phyloP scores from a whole-genome alignment of 768 basidiomycete species.

The Xerocomus spinulosus region DNA sequence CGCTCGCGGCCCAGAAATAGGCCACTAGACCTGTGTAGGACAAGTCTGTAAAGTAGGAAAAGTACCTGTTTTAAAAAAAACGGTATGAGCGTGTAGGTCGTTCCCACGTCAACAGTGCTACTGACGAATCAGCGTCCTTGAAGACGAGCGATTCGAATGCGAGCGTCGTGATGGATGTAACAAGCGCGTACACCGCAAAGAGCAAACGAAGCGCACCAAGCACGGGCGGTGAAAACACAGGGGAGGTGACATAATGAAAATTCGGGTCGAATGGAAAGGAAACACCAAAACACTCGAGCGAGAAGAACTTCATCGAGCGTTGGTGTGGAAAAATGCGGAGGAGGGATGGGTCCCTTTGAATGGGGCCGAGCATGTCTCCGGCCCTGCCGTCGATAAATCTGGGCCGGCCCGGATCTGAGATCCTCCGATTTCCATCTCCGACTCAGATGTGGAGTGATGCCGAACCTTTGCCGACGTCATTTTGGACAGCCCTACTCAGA shows the following conservation, averaged over 20 bases:
- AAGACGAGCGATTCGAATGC: constrained; percentile 26
- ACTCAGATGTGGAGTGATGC: too few relatives aligned
- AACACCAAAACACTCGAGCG: constrained; percentile 31
- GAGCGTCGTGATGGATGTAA: constrained; percentile 35
- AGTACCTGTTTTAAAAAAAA: constrained; percentile 44
- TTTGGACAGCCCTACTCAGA: too few relatives aligned
- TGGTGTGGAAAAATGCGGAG: too few relatives aligned
- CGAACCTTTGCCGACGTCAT: too few relatives aligned
- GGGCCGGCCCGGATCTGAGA: too few relatives aligned
- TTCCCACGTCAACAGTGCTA: constrained; percentile 1
- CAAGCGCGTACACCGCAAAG: constrained; percentile 48
- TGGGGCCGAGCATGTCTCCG: too few relatives aligned
- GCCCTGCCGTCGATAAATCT: too few relatives aligned
- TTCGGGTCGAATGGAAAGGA: constrained; percentile 38
- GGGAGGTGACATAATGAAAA: constrained; percentile 38
- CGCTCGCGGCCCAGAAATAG: constrained; percentile 56
- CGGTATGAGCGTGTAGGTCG: neutral
- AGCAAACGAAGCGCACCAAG: constrained; percentile 45
- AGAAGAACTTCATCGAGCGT: constrained; percentile 3
- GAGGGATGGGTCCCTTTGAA: too few relatives aligned
- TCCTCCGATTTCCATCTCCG: too few relatives aligned
- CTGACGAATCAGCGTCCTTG: constrained; percentile 27
- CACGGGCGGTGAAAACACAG: constrained; percentile 38
- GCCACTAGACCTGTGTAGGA: constrained; percentile 57
- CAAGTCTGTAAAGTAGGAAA: constrained; percentile 63